Base-by-base conservation (phyloP, 2,329 filamentous ascomycete species). In the Cercospora sojina region DNA sequence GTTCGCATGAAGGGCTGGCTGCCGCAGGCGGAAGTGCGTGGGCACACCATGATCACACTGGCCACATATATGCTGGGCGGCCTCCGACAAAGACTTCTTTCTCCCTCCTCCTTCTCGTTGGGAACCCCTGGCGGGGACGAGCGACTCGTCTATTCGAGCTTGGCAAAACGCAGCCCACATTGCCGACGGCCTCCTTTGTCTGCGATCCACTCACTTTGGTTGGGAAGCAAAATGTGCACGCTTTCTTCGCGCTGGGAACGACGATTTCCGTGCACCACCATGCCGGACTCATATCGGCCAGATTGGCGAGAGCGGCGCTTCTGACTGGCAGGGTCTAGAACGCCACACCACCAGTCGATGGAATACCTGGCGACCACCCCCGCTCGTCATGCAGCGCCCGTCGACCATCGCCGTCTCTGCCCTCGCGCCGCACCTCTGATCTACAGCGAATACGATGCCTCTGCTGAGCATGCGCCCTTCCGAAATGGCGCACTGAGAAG, bases 331-430 rank as follows among this genome's bases (percentile, higher is more conserved):
- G 32, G 43, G 41, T 38, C 64, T 63, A 63, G 64, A 66, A 63
- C 64, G 64, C 64, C 64, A 66, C 60, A 66, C 35, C 43, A 60
- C n/a, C n/a, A n/a, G n/a, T n/a, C n/a, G n/a, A n/a, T n/a, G n/a
- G n/a, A n/a, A n/a, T 49, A 31, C 58, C 41, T 60, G 18, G 38
- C 41, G 2, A 25, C 35, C 25, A 49, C 27, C 56, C 56, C 58
- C 58, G 59, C 43, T 53, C 59, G 59, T 62, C 43, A 38, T 62
- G 23, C 20, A 25, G 47, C 51, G 43, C 27, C 43, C 4, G 38
- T 23, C 20, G 59, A 51, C 49, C 59, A 41, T 25, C 49, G 20
- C 25, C 31, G 16, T 31, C 8, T 10, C 20, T 32, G 29, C n/a
- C 20, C 20, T 16, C 29, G 16, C 18, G 32, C 59, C 47, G 43